Evolutionary conservation across 495 filamentous ascomycete species (phyloP).

Genomic region (Hypoxylon fuscum): DNA sequence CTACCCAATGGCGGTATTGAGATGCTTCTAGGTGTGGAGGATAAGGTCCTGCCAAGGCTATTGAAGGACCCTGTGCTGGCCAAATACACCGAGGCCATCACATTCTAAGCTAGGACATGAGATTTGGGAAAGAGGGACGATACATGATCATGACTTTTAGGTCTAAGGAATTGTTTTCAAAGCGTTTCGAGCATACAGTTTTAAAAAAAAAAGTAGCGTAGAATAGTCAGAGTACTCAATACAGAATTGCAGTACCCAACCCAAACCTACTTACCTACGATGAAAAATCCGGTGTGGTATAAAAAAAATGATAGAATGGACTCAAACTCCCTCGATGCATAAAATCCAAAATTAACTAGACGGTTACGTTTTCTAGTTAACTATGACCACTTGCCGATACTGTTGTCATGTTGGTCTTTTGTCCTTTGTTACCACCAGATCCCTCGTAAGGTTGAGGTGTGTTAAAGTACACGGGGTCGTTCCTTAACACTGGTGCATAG

Average conservation of each 20-base stretch:
- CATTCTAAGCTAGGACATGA: background rate
- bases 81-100: conserved; percentile 39
- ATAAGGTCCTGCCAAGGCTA: conserved; percentile 31
- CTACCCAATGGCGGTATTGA: conserved; percentile 51
- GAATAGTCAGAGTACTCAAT: background rate
- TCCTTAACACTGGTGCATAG: conserved; percentile 15
- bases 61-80: conserved; percentile 43
- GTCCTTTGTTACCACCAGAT: background rate
- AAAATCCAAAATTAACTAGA: background rate
- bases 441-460: conserved; percentile 12
- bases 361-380: background rate
- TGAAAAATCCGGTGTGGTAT: too few relatives aligned
- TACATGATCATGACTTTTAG: background rate
- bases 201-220: background rate
- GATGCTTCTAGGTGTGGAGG: conserved; percentile 48
- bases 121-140: background rate
- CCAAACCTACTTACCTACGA: too few relatives aligned
- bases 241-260: too few relatives aligned
- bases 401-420: conserved; percentile 4
- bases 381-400: background rate
- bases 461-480: conserved; percentile 16
- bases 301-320: background rate
- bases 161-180: background rate
- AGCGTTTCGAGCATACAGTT: too few relatives aligned
- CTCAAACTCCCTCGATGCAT: background rate